Conservation (phyloP, 2,329 filamentous ascomycete genomes). For the Blastomyces silverae region DNA sequence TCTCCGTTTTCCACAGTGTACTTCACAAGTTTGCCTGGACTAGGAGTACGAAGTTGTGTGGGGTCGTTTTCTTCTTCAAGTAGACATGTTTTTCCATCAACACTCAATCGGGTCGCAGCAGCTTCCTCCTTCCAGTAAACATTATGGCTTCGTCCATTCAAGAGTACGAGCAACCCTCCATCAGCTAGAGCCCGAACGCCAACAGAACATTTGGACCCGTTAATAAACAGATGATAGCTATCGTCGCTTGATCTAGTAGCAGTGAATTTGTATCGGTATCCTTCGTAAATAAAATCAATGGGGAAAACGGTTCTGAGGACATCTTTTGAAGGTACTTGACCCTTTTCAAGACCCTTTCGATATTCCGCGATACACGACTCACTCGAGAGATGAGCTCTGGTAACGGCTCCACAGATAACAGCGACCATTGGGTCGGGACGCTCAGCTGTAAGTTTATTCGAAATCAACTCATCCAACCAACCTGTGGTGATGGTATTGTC, state of each 20-base stretch:
- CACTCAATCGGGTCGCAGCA: constrained; percentile 86
- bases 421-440: constrained; percentile 88
- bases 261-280: constrained; percentile 94
- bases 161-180: constrained; percentile 82
- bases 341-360: constrained; percentile 82
- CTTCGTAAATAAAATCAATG: constrained; percentile 98
- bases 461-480: constrained; percentile 97
- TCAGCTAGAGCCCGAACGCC: constrained; percentile 89
- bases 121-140: constrained; percentile 99
- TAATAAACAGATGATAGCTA: constrained; percentile 98
- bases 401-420: constrained; percentile 90
- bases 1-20: constrained; percentile 93
- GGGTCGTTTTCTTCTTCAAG: constrained; percentile 99
- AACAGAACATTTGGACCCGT: constrained; percentile 91
- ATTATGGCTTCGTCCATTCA: constrained; percentile 91
- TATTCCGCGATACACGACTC: constrained; percentile 85
- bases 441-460: constrained; percentile 94
- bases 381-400: constrained; percentile 90
- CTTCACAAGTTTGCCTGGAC: constrained; percentile 95
- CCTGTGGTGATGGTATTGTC: constrained; percentile 99
- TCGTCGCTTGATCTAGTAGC: constrained; percentile 85
- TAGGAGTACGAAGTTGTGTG: constrained; percentile 89
- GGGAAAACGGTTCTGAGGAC: constrained; percentile 96
- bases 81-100: constrained; percentile 96
- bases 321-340: constrained; percentile 93